These are phyloP conservation scores for Hebeloma cylindrosporum DNA, from an alignment of 768 basidiomycete genomes.

Conservation along the genomic window DNA sequence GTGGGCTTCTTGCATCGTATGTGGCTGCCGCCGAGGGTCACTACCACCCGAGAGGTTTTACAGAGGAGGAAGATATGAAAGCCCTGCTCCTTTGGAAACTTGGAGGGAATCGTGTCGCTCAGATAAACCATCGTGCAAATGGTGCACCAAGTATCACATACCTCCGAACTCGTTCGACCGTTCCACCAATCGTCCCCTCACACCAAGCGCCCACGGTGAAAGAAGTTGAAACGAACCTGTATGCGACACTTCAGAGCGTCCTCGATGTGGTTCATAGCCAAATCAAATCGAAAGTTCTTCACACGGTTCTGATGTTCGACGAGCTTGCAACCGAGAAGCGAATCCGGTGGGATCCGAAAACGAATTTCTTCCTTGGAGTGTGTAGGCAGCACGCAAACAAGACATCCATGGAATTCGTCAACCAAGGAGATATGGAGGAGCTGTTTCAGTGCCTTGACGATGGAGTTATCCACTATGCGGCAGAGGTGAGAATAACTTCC, in stretches of 20 bases:
- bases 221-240: too few species aligned
- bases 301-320: conserved; percentile 29
- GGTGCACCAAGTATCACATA: too few species aligned
- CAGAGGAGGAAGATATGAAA: too few species aligned
- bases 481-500: conserved; percentile 20
- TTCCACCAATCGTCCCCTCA: too few species aligned
- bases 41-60: neutral
- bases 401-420: conserved; percentile 17
- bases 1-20: neutral
- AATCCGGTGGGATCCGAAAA: conserved; percentile 20
- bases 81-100: too few species aligned
- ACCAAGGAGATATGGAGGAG: conserved; percentile 21
- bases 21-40: neutral
- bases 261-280: too few species aligned
- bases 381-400: conserved; percentile 25
- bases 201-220: too few species aligned
- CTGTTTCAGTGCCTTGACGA: conserved; percentile 18
- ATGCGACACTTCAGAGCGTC: too few species aligned
- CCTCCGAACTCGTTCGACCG: too few species aligned
- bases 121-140: too few species aligned
- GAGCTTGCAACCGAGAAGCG: conserved; percentile 27
- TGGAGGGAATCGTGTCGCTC: too few species aligned
- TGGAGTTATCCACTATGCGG: conserved; percentile 19
- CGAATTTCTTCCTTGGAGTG: conserved; percentile 26
- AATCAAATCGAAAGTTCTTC: conserved; percentile 14